Evolutionary conservation across 1,284 basidiomycete species (phyloP), one percentile per base, ranked within the genome.

Genomic region (Trichosporon sp.): DNA sequence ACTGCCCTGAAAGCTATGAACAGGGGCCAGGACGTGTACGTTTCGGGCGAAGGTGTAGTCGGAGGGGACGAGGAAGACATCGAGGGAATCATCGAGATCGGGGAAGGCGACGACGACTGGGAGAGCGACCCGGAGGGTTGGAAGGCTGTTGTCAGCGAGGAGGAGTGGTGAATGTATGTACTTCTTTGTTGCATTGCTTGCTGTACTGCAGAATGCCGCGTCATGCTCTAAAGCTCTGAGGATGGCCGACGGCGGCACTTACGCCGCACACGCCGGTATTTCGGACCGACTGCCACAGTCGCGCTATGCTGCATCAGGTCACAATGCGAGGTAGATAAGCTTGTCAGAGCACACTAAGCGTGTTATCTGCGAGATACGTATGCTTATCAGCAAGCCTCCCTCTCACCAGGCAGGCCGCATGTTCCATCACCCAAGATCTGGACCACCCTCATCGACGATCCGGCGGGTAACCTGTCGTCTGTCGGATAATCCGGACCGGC

Each of bases 11-110:
- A 72, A 15, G 78, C 79, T 0, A 18, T 73, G 9, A 65, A 71
- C 32, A 65, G 71, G 35, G 80, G 80, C 11, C 80, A 82, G 65
- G 78, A 82, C 15, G 74, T 80, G 27, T 72, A 63, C 29, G 72
- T 73, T 2, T 56, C 70, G 2, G 79, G 79, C 12, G 75, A 77
- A 67, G 72, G 64, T 7, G 65, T 56, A 6, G 73, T 63, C 3
- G 68, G 51, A 3, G 70, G 53, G 18, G 64, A 51, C 7, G 72
- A 64, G 9, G 65, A 51, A 12, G 65, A 64, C 60, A 31, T 68
- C 3, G 32, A 47, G 12, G 64, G 62, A 5, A 3, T 62, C 12
- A 38, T 25, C 8, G 64, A 65, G 25, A 65, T 64, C 15, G 23
- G 64, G n/a, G 66, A 71, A 27, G 64, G 73, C 29, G 74, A 77